Conservation (phyloP, 768 basidiomycete species). For the Amyloporia xantha region DNA sequence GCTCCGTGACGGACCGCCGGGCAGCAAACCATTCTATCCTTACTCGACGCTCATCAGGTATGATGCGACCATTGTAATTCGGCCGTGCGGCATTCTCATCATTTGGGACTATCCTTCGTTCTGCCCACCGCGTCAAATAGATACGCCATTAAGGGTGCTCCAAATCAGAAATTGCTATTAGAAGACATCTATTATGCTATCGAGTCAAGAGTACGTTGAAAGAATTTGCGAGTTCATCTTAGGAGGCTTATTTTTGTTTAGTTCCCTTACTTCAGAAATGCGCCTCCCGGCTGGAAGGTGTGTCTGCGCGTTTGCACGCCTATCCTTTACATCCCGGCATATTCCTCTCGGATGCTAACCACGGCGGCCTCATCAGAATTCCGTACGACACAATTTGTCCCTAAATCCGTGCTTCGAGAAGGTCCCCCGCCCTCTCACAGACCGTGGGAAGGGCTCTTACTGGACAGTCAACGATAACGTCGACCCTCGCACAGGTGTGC, state of each 20-base stretch:
- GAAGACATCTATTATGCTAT: constrained; percentile 93
- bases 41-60: constrained; percentile 89
- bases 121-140: too few species aligned
- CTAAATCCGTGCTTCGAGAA: constrained; percentile 90
- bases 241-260: constrained; percentile 26
- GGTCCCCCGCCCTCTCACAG: constrained; percentile 84
- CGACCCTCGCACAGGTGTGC: constrained; percentile 83
- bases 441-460: constrained; percentile 86
- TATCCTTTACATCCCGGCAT: too few species aligned
- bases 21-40: constrained; percentile 86
- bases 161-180: constrained; percentile 75
- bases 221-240: constrained; percentile 1
- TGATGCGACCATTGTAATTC: too few species aligned
- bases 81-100: too few species aligned
- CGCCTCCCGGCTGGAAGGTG: constrained; percentile 91
- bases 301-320: too few species aligned
- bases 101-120: background rate
- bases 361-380: constrained; percentile 49
- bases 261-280: constrained; percentile 87
- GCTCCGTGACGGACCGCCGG: constrained; percentile 79
- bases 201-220: constrained; percentile 66
- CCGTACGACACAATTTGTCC: constrained; percentile 85
- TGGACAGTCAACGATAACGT: constrained; percentile 92
- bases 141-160: constrained; percentile 88
- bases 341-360: too few species aligned